Conservation (phyloP, 2,329 filamentous ascomycete species). For the Rutstroemia sydowiana region DNA sequence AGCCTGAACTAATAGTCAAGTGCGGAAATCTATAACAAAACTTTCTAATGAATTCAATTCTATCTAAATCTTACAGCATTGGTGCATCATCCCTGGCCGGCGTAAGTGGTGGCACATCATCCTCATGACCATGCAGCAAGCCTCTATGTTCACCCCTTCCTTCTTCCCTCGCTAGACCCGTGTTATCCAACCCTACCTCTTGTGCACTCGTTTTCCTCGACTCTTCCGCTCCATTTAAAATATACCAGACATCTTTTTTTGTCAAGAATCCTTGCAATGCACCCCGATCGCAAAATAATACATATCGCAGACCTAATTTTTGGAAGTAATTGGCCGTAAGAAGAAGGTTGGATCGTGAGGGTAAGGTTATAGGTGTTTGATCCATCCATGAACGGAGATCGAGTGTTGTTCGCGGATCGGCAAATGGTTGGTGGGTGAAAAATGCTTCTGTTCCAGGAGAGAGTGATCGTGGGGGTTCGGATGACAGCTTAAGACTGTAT, state of each 20-base stretch:
- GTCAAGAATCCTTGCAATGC: conserved; percentile 79
- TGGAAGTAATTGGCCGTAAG: conserved; percentile 92
- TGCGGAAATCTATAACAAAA: background rate
- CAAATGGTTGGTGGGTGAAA: conserved; percentile 77
- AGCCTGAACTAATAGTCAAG: background rate
- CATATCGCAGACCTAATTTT: conserved; percentile 83
- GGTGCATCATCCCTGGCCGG: conserved; percentile 16
- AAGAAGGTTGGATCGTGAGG: conserved; percentile 66
- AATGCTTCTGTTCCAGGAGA: conserved; percentile 68
- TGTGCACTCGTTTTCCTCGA: conserved; percentile 36
- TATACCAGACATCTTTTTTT: conserved; percentile 96
- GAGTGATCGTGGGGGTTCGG: conserved; percentile 49
- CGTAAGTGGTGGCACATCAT: conserved; percentile 18
- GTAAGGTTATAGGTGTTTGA: conserved; percentile 89
- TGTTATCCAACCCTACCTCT: conserved; percentile 29
- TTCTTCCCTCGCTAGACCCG: conserved; percentile 34
- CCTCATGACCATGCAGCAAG: conserved; percentile 34
- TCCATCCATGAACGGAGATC: conserved; percentile 98
- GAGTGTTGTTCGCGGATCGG: conserved; percentile 68
- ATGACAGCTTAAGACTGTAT: conserved; percentile 66
- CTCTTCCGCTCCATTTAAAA: conserved; percentile 72
- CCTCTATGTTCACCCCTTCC: conserved; percentile 37
- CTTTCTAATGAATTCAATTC: background rate
- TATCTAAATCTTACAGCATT: conserved; percentile 19
- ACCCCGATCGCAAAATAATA: conserved; percentile 79